Conservation (phyloP, 192 early-diverging fungal genomes). For the Gamsiella multidivaricata region DNA sequence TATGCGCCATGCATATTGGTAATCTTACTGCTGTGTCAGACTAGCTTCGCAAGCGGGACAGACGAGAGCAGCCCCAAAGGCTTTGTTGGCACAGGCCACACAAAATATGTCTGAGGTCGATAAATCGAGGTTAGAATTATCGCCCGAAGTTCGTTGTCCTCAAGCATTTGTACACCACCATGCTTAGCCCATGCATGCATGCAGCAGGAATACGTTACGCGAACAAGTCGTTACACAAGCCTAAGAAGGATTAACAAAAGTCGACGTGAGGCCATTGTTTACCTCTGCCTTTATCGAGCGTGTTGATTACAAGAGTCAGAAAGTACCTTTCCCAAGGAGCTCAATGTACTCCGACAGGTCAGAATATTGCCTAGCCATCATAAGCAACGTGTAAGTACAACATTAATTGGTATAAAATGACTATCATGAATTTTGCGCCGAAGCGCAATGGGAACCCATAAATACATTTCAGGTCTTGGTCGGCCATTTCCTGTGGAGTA, state of each 20-base stretch:
- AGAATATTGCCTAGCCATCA: slow-evolving; percentile 24
- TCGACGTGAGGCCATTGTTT: not conserved
- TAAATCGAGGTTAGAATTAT: too few species aligned
- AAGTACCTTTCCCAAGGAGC: slow-evolving; percentile 21
- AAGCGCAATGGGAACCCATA: too few species aligned
- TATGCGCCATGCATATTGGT: not conserved
- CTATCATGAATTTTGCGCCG: too few species aligned
- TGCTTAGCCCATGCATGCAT: too few species aligned
- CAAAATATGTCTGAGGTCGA: slow-evolving; percentile 72
- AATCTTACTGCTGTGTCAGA: slow-evolving; percentile 61
- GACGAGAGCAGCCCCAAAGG: slow-evolving; percentile 59
- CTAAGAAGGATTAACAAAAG: slow-evolving; percentile 3
- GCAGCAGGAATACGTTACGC: slow-evolving; percentile 53
- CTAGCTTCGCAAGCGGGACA: slow-evolving; percentile 74
- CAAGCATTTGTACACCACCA: too few species aligned
- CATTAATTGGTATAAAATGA: not conserved
- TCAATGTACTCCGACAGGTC: slow-evolving; percentile 16
- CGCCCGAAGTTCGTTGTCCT: too few species aligned
- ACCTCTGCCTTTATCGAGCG: too few species aligned
- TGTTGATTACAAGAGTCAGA: too few species aligned
- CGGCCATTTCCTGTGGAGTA: slow-evolving; percentile 20
- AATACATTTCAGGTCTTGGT: slow-evolving; percentile 46
- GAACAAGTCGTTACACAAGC: slow-evolving; percentile 76
- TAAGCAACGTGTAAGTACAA: not conserved
- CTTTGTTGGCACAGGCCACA: slow-evolving; percentile 63